Evolutionary conservation across 2,329 filamentous ascomycete species (phyloP).

Genomic region (Penicillium frequentans): DNA sequence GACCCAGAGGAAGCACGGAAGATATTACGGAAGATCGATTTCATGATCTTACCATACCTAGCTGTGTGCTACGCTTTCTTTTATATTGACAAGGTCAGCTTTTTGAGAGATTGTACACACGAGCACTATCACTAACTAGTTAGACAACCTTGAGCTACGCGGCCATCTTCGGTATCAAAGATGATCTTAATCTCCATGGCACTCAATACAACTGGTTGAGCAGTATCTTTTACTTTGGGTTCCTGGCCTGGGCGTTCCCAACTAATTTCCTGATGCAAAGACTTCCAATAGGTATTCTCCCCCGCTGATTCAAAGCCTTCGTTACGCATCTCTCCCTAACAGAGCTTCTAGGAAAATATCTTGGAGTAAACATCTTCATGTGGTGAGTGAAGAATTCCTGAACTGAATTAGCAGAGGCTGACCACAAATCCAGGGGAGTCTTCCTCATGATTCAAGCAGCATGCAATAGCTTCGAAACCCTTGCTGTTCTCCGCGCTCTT

Average conservation of each 20-base stretch:
- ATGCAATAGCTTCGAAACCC: conserved; percentile 55
- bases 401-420: not conserved
- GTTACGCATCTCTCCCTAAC: not conserved
- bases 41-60: conserved; percentile 59
- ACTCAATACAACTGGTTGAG: conserved; percentile 60
- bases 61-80: conserved; percentile 57
- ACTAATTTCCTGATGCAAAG: conserved; percentile 56
- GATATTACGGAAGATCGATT: conserved; percentile 57
- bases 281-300: conserved; percentile 48
- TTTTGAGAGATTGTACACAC: not conserved
- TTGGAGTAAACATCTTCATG: conserved; percentile 59
- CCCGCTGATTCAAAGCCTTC: not conserved
- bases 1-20: conserved; percentile 49
- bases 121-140: not conserved
- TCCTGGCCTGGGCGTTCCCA: conserved; percentile 55
- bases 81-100: conserved; percentile 47
- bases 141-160: conserved; percentile 62
- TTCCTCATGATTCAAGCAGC: conserved; percentile 56
- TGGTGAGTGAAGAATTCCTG: conserved; percentile 35
- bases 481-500: conserved; percentile 58
- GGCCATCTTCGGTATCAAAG: conserved; percentile 63
- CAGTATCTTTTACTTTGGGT: conserved; percentile 59
- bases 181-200: conserved; percentile 59
- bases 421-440: conserved; percentile 36
- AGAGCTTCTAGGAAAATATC: conserved; percentile 45